These are phyloP conservation scores for Lentinula sp. DNA, from an alignment of 768 basidiomycete genomes.

Conservation along the genomic window DNA sequence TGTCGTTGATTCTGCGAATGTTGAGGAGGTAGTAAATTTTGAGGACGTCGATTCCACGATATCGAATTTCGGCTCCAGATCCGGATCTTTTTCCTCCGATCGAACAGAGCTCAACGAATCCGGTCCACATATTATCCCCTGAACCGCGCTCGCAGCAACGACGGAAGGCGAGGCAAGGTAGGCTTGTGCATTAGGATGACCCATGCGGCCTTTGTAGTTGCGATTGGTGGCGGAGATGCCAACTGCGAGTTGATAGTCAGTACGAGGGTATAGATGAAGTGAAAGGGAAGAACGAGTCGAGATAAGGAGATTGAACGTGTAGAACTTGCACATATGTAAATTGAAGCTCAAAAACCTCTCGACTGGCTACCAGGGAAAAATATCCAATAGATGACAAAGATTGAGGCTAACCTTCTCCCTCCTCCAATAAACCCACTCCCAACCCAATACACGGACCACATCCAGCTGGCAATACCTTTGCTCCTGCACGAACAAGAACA, in stretches of 20 bases:
- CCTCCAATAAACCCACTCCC: constrained; percentile 86
- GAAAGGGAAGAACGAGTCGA: too few relatives aligned
- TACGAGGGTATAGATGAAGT: background rate
- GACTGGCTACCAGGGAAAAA: background rate
- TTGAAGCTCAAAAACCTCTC: background rate
- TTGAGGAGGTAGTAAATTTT: constrained; percentile 27
- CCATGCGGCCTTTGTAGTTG: constrained; percentile 99
- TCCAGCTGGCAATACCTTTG: constrained; percentile 88
- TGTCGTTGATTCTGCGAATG: constrained; percentile 18
- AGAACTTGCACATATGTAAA: too few relatives aligned
- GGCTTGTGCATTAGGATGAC: constrained; percentile 88
- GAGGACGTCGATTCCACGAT: constrained; percentile 53
- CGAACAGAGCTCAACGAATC: constrained; percentile 50
- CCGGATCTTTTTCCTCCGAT: constrained; percentile 2
- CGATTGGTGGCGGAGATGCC: constrained; percentile 98
- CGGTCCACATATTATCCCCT: constrained; percentile 87
- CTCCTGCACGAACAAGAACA: constrained; percentile 78
- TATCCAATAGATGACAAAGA: background rate
- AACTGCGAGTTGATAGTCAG: constrained; percentile 22
- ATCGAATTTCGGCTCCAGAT: constrained; percentile 34
- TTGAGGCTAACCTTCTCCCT: constrained; percentile 52
- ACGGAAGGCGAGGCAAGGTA: constrained; percentile 97
- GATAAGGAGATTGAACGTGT: too few relatives aligned
- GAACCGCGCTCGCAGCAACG: constrained; percentile 92
- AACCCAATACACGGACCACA: constrained; percentile 99